Base-by-base conservation (phyloP, 495 filamentous ascomycete genomes). In the Penicillium riverlandense region DNA sequence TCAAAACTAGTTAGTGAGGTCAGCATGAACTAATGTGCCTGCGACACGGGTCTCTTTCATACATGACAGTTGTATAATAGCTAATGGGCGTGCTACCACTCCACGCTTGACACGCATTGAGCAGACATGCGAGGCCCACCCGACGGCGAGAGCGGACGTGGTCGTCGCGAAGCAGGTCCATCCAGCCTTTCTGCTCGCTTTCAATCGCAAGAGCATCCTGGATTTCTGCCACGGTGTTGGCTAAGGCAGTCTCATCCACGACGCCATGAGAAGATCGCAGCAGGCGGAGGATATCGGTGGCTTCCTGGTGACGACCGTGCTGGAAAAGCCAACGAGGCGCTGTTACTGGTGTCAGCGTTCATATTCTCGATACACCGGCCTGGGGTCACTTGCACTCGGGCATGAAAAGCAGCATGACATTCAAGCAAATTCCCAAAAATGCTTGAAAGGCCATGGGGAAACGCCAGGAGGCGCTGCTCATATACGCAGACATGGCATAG, bases 381-480 rank as follows among this genome's bases (percentile, higher is more conserved):
- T 4, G 2, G 22, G 4, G 4, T 6, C 6, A 50, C 44, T 28
- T 29, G 43, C 49, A 51, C 27, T 62, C 59, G 10, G 59, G 59
- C 38, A 62, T 47, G 38, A 53, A 62, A 0, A 39, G 29, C 1
- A 55, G 48, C 32, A 59, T 44, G 16, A 41, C 11, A 15, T 52
- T 48, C 11, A 56, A 51, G n/a, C 38, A 42, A n/a, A 61, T 45
- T 6, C 46, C 57, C 44, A 53, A 36, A 4, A 68, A 48, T 12
- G 51, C 51, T 43, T 74, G 70, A 28, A 74, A 65, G 0, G 67
- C 72, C 15, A 73, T 58, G 0, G 70, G 69, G 36, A 74, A 51
- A 1, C 71, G 55, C 72, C 70, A 73, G 48, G 68, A 61, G 13
- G 66, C 54, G 4, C 53, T 52, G 30, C 45, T 49, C 7, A 27